Conservation (phyloP, 176 grass and related monocot genomes). For the Lolium multiflorum region DNA sequence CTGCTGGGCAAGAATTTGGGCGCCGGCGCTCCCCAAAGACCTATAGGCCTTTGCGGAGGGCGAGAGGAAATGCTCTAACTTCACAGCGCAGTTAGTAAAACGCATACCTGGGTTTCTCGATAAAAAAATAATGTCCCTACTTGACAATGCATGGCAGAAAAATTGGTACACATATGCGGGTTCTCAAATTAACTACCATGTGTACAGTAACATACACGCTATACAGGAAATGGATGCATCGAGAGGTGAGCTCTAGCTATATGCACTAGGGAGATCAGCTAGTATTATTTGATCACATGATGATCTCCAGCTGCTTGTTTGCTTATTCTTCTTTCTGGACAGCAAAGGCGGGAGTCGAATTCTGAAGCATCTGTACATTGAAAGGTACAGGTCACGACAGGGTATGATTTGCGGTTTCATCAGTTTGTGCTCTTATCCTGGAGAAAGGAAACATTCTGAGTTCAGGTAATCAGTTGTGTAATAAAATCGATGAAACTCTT, state of each 20-base stretch:
- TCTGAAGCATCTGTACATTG: neutral
- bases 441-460: neutral
- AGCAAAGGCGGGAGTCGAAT: neutral
- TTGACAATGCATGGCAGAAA: no score
- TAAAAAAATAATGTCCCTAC: no score
- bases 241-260: no score
- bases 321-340: neutral
- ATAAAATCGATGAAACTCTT: neutral
- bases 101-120: no score
- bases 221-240: neutral
- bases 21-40: no score
- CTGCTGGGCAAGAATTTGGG: no score
- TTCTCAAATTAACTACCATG: neutral
- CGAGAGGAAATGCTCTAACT: no score
- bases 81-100: no score
- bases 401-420: neutral
- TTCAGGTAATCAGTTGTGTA: neutral
- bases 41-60: no score
- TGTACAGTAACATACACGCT: neutral
- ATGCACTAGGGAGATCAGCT: neutral
- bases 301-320: conserved; percentile 17
- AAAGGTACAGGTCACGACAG: neutral
- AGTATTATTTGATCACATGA: neutral
- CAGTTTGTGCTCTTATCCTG: conserved; percentile 44
- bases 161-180: neutral